A percentile compares a stretch with the other conserved stretches of the same genome.
Conservation (phyloP, 495 filamentous ascomycete species). For the Aspergillus campestris region DNA sequence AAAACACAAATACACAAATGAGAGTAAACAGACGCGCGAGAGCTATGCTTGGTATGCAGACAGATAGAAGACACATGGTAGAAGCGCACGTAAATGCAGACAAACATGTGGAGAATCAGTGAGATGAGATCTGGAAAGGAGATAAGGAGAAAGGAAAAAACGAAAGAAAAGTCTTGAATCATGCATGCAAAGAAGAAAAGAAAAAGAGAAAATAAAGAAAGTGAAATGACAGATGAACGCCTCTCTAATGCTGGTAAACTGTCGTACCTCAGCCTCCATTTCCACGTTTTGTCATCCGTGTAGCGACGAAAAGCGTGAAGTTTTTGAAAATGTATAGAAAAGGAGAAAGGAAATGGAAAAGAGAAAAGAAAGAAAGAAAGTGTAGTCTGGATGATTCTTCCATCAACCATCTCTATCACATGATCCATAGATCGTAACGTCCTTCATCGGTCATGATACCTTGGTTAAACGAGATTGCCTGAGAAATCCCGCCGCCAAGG, state of each 20-base stretch:
- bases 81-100: neutral
- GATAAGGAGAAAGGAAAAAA: conserved; percentile 4
- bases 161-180: conserved; percentile 14
- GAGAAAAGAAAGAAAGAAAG: conserved; percentile 3
- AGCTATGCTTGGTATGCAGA: conserved; percentile 6
- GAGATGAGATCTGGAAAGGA: neutral
- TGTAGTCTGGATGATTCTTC: neutral
- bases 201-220: conserved; percentile 4
- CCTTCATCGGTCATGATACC: conserved; percentile 36
- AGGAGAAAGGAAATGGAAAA: conserved; percentile 11
- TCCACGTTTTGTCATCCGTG: conserved; percentile 3
- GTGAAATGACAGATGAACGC: conserved; percentile 9
- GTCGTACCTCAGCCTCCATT: conserved; percentile 14
- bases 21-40: too few relatives aligned
- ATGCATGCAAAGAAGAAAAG: conserved; percentile 12
- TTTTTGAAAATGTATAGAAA: conserved; percentile 9
- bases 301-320: neutral
- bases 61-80: conserved; percentile 16
- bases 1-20: conserved; percentile 11
- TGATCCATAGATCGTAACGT: conserved; percentile 41
- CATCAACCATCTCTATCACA: conserved; percentile 37
- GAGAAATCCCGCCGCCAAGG: too few relatives aligned
- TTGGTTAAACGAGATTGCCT: conserved; percentile 14
- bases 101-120: too few relatives aligned
- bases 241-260: conserved; percentile 23